A percentile compares a stretch with the other conserved stretches of the same genome.
phyloP scores from a whole-genome alignment of 305 asterid genomes.

The Striga hermonthica region DNA sequence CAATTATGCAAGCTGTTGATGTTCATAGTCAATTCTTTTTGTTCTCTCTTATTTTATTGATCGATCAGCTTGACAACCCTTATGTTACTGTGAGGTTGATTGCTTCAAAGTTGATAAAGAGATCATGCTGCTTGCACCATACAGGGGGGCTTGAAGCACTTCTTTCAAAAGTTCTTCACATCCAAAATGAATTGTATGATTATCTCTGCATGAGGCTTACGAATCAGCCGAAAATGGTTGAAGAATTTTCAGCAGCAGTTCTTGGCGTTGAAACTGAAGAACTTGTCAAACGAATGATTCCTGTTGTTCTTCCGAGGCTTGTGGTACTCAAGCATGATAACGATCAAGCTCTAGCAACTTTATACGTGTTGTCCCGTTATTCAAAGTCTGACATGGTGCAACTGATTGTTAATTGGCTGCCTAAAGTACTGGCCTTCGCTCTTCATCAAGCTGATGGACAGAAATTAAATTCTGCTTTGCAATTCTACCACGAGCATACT shows the following conservation, averaged over 20 bases:
- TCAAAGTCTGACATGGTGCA: constrained; percentile 70
- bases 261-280: constrained; percentile 74
- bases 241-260: constrained; percentile 79
- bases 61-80: constrained; percentile 79
- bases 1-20: constrained; percentile 69
- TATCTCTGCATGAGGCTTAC: constrained; percentile 66
- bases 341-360: constrained; percentile 60
- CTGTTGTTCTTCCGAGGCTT: constrained; percentile 90
- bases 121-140: constrained; percentile 59
- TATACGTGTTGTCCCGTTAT: constrained; percentile 67
- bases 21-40: constrained; percentile 65
- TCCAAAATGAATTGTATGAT: constrained; percentile 75
- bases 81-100: constrained; percentile 59
- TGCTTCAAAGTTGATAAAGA: constrained; percentile 70
- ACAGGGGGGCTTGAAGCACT: constrained; percentile 69
- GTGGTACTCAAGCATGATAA: constrained; percentile 58
- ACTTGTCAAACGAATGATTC: constrained; percentile 84
- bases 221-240: constrained; percentile 64
- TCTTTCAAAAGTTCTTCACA: constrained; percentile 61
- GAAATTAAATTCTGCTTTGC: constrained; percentile 58
- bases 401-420: constrained; percentile 68
- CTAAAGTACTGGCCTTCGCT: constrained; percentile 89
- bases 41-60: constrained; percentile 71
- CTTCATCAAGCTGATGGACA: constrained; percentile 77
- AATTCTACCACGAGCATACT: constrained; percentile 72